A percentile compares a stretch with the other conserved stretches of the same genome.
These are phyloP conservation scores for Ceratocystis ficicola DNA, from an alignment of 2,329 filamentous ascomycete species.

Conservation along the genomic window DNA sequence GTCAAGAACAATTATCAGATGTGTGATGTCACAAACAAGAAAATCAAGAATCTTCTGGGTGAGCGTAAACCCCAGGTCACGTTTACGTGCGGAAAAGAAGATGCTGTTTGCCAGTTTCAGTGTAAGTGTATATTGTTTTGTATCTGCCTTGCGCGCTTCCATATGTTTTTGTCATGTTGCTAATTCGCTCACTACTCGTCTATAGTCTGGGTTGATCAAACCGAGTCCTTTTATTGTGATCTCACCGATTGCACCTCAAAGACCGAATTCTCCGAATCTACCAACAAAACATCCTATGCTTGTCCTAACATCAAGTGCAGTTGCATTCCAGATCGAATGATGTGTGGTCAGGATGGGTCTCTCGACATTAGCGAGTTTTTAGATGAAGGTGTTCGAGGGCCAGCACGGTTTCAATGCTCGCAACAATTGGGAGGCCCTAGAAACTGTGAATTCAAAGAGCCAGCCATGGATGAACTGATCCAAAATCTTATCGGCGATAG, in stretches of 20 bases:
- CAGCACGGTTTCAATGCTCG: slow-evolving; percentile 68
- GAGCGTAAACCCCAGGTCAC: slow-evolving; percentile 83
- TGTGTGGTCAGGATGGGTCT: slow-evolving; percentile 83
- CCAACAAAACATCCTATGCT: slow-evolving; percentile 73
- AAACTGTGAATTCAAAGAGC: slow-evolving; percentile 75
- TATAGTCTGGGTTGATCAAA: slow-evolving; percentile 82
- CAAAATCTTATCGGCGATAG: slow-evolving; percentile 79
- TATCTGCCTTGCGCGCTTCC: background rate
- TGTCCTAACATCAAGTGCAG: slow-evolving; percentile 77
- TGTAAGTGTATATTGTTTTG: slow-evolving; percentile 42
- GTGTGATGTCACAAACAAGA: slow-evolving; percentile 91
- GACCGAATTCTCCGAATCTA: slow-evolving; percentile 53
- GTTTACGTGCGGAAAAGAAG: slow-evolving; percentile 71
- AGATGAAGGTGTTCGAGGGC: slow-evolving; percentile 68
- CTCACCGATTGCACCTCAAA: slow-evolving; percentile 67
- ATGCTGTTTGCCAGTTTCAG: slow-evolving; percentile 80
- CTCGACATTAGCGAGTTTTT: slow-evolving; percentile 89
- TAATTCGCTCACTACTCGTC: background rate
- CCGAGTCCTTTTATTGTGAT: slow-evolving; percentile 93
- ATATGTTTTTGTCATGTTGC: background rate
- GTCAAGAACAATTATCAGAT: slow-evolving; percentile 95
- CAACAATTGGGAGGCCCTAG: slow-evolving; percentile 51
- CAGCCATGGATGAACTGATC: slow-evolving; percentile 84
- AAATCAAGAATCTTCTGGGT: slow-evolving; percentile 78
- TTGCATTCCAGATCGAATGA: slow-evolving; percentile 82